Evolutionary conservation across 75 land plant species (phyloP).

Genomic region (Cunninghamia lanceolata): DNA sequence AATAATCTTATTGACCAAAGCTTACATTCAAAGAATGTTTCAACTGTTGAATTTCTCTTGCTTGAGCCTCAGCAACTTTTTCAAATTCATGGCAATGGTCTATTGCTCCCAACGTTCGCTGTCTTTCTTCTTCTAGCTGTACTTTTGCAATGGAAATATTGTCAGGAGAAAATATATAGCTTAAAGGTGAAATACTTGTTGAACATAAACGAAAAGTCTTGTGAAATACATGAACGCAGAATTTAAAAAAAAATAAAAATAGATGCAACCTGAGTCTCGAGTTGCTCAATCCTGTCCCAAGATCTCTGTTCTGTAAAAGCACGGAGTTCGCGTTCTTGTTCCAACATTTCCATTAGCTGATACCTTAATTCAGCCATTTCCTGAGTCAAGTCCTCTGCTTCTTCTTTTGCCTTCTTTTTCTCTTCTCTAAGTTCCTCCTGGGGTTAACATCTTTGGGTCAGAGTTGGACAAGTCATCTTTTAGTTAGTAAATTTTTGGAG

Average conservation of each 20-base stretch:
- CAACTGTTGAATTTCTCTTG: slow-evolving; percentile 10
- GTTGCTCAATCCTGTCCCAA: slow-evolving; percentile 66
- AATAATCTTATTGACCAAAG: background rate
- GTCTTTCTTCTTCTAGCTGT: slow-evolving; percentile 32
- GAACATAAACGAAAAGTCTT: background rate
- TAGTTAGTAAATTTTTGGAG: background rate
- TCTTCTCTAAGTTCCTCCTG: slow-evolving; percentile 75
- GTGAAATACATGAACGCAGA: background rate
- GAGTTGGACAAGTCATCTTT: background rate
- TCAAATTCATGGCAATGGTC: slow-evolving; percentile 20
- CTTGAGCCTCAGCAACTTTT: slow-evolving; percentile 9
- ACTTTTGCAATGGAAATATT: slow-evolving; percentile 2
- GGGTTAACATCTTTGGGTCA: background rate
- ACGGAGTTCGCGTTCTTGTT: slow-evolving; percentile 80
- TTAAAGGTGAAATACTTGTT: background rate
- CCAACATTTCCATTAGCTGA: slow-evolving; percentile 69
- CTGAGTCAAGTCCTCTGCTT: slow-evolving; percentile 91
- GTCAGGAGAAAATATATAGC: background rate
- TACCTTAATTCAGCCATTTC: slow-evolving; percentile 97
- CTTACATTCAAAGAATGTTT: slow-evolving; percentile 11
- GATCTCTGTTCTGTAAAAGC: slow-evolving; percentile 81
- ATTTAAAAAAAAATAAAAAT: background rate
- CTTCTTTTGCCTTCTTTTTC: slow-evolving; percentile 82
- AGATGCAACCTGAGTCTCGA: slow-evolving; percentile 66
- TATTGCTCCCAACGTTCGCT: slow-evolving; percentile 11